Percentiles rank a stretch among this genome's conserved stretches.
Evolutionary conservation across 2,329 filamentous ascomycete genomes (phyloP).

Genomic region (Zopfia rhizophila): DNA sequence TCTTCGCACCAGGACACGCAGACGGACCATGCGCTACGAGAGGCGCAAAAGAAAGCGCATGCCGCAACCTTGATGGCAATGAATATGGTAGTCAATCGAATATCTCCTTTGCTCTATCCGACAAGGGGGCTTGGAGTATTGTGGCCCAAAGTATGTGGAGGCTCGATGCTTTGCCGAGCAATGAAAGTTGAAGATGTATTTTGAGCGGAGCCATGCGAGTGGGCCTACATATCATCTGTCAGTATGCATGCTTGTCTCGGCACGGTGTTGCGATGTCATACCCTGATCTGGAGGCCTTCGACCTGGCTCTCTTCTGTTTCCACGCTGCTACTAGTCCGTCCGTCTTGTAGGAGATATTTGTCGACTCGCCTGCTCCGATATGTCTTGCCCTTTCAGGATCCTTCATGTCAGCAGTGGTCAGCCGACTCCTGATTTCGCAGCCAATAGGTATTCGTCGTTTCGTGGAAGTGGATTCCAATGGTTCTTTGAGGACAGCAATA

Average conservation of each 20-base stretch:
- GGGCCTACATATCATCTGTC: constrained; percentile 20
- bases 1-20: too few relatives aligned
- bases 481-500: too few relatives aligned
- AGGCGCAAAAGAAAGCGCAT: constrained; percentile 61
- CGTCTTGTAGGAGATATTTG: constrained; percentile 57
- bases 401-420: too few relatives aligned
- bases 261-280: constrained; percentile 4
- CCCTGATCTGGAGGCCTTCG: constrained; percentile 53
- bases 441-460: too few relatives aligned
- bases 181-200: constrained; percentile 54
- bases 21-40: constrained; percentile 61
- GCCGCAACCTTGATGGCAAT: constrained; percentile 66
- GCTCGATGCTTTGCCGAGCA: constrained; percentile 66
- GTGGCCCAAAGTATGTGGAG: constrained; percentile 65
- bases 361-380: constrained; percentile 60
- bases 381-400: constrained; percentile 62
- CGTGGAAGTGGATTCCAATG: too few relatives aligned
- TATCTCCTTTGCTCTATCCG: constrained; percentile 52
- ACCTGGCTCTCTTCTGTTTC: constrained; percentile 58
- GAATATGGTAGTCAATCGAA: constrained; percentile 65
- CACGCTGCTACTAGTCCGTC: constrained; percentile 60
- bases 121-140: constrained; percentile 65
- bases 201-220: constrained; percentile 39
- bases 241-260: not conserved
- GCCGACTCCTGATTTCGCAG: too few relatives aligned